These are phyloP conservation scores for Chondrus crispus DNA, from an alignment of 23 red algal genomes.

Conservation along the genomic window DNA sequence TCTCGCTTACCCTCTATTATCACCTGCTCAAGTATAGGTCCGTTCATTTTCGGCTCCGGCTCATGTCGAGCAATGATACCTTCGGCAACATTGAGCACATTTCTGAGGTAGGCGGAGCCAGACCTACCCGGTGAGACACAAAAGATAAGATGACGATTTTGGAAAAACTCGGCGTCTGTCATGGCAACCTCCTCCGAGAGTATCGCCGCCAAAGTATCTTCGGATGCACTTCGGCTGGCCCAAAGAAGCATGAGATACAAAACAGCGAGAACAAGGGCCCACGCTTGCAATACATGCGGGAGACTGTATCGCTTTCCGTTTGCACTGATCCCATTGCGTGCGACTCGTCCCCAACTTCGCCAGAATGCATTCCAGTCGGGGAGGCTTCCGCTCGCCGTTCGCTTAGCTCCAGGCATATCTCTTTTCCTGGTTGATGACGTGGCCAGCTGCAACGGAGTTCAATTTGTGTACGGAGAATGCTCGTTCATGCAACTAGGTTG, in stretches of 20 bases:
- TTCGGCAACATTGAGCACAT: constrained; percentile 37
- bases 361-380: not conserved
- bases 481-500: too few species aligned
- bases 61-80: constrained; percentile 33
- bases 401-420: too few species aligned
- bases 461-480: too few species aligned
- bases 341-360: not conserved
- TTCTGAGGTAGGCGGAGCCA: constrained; percentile 50
- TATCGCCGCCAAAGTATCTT: too few species aligned
- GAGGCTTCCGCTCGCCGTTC: too few species aligned
- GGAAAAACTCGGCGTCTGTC: constrained; percentile 29
- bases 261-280: not conserved
- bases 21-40: constrained; percentile 17
- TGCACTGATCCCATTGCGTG: not conserved
- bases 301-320: not conserved
- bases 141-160: constrained; percentile 47
- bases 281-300: not conserved
- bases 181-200: too few species aligned
- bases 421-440: too few species aligned
- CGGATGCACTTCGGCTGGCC: too few species aligned
- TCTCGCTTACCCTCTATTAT: constrained; percentile 29
- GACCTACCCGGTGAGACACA: constrained; percentile 60
- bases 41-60: constrained; percentile 50
- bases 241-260: too few species aligned
- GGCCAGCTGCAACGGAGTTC: too few species aligned